Base-by-base conservation (phyloP, 129 eudicot species). In the Arctium lappa region DNA sequence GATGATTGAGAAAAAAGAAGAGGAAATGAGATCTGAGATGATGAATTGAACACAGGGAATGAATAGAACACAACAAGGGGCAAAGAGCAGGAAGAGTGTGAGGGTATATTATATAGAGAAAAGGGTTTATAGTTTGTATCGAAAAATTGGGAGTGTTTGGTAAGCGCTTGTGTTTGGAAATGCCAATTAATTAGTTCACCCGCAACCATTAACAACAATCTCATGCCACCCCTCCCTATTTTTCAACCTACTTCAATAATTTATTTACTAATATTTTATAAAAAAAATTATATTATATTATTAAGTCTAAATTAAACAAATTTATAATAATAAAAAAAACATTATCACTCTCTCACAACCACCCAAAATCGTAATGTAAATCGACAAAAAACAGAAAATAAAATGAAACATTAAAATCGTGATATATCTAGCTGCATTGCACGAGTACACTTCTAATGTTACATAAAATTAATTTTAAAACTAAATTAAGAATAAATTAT, bases 61-160 rank as follows among this genome's bases (percentile, higher is more conserved):
- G 27, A 22, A 22, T 22, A 79, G 63, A 38, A 71, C 66, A 68
- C 22, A 60, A 60, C 29, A 10, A 10, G 88, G 78, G 95, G 86
- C 89, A 91, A 92, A 89, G 90, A 89, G 85, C 87, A 89, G 88
- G 80, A 93, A 87, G 93, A 90, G 91, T 83, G 88, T 89, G 94
- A 76, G 8, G 8, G 37, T 31, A 70, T 62, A 85, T 71, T 65
- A 84, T 71, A 79, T 69, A 86, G 85, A 13, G 78, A 40, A 84
- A 48, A 50, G 65, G 86, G 81, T 87, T 83, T 87, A 87, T 87
- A 87, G 77, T 56, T 82, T 76, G 80, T 81, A 84, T 80, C 90
- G 90, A 87, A 83, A 60, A 8, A 27, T 44, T 79, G 50, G 76
- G 68, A 10, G 73, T 72, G 85, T 87, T 76, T 83, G 85, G 85